A percentile compares a stretch with the other conserved stretches of the same genome.
phyloP scores from a whole-genome alignment of 1,139 yeast species.

The Yamadazyma triangularis region DNA sequence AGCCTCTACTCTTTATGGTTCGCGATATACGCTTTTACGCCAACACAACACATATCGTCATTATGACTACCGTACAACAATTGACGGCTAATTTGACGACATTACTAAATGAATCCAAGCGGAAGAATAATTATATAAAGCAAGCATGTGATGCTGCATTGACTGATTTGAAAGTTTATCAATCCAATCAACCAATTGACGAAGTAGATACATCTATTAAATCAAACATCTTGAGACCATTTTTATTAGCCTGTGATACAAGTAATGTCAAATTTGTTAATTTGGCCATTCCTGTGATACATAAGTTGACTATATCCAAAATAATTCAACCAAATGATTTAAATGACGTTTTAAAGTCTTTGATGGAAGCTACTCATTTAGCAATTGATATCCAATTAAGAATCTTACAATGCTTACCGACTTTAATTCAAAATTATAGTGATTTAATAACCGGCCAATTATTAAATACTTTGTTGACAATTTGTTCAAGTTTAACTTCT shows the following conservation, averaged over 20 bases:
- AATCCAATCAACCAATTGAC: slow-evolving; percentile 13
- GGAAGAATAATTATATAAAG: slow-evolving; percentile 64
- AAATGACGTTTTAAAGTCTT: slow-evolving; percentile 54
- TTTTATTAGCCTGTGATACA: slow-evolving; percentile 66
- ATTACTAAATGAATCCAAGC: slow-evolving; percentile 64
- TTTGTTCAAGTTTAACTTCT: slow-evolving; percentile 70
- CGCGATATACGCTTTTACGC: too few species aligned
- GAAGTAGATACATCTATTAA: slow-evolving; percentile 28
- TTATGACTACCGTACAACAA: slow-evolving; percentile 40
- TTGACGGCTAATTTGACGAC: slow-evolving; percentile 52
- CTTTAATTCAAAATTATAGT: slow-evolving; percentile 63
- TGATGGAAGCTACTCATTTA: slow-evolving; percentile 69
- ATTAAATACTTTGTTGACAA: slow-evolving; percentile 55
- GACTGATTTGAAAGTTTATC: slow-evolving; percentile 36
- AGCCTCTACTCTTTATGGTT: too few species aligned
- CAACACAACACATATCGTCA: background rate
- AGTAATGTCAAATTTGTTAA: slow-evolving; percentile 72
- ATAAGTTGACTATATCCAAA: slow-evolving; percentile 47
- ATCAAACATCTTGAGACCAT: slow-evolving; percentile 62
- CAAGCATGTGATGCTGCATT: slow-evolving; percentile 63
- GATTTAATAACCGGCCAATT: slow-evolving; percentile 49
- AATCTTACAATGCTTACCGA: slow-evolving; percentile 80
- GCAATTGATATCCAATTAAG: slow-evolving; percentile 83
- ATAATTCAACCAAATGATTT: slow-evolving; percentile 51
- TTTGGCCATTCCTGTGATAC: slow-evolving; percentile 66